Percentiles rank a stretch among this genome's conserved stretches.
These are phyloP conservation scores for Saccharomyces hybrid DNA, from an alignment of 1,139 yeast genomes.

Conservation along the genomic window DNA sequence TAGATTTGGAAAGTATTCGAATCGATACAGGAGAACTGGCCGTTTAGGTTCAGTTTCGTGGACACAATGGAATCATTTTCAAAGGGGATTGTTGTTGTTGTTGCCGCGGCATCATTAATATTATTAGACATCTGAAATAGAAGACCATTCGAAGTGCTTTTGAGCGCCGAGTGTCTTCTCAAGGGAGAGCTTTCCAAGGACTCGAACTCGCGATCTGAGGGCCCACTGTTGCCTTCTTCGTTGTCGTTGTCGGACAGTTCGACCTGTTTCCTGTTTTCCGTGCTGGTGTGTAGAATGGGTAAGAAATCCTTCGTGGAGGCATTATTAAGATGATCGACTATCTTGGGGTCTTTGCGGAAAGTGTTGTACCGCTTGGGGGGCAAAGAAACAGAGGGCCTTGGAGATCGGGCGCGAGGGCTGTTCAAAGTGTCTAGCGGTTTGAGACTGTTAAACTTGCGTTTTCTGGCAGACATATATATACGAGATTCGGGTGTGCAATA, in stretches of 20 bases:
- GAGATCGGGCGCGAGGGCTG: not conserved
- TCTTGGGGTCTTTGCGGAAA: constrained; percentile 9
- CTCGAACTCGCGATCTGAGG: not conserved
- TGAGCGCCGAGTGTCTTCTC: not conserved
- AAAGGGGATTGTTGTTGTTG: not conserved
- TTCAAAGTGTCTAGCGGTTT: constrained; percentile 1
- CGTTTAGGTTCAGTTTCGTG: not conserved
- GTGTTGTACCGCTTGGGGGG: constrained; percentile 10
- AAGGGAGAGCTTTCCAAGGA: not conserved
- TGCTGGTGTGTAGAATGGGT: not conserved
- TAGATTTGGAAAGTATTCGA: not conserved
- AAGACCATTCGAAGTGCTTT: not conserved
- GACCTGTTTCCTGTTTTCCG: not conserved
- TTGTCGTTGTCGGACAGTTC: not conserved
- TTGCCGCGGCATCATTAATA: not conserved
- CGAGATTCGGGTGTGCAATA: not conserved
- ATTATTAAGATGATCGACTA: constrained; percentile 9
- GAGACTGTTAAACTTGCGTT: not conserved
- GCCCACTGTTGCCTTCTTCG: not conserved
- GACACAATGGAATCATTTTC: not conserved
- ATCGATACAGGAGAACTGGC: not conserved
- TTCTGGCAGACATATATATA: not conserved
- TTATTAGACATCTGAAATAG: not conserved
- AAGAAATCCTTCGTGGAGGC: constrained; percentile 8
- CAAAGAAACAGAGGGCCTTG: not conserved